Evolutionary conservation across 169 alveolate species (phyloP).

Genomic region (Plasmodium vivax): DNA sequence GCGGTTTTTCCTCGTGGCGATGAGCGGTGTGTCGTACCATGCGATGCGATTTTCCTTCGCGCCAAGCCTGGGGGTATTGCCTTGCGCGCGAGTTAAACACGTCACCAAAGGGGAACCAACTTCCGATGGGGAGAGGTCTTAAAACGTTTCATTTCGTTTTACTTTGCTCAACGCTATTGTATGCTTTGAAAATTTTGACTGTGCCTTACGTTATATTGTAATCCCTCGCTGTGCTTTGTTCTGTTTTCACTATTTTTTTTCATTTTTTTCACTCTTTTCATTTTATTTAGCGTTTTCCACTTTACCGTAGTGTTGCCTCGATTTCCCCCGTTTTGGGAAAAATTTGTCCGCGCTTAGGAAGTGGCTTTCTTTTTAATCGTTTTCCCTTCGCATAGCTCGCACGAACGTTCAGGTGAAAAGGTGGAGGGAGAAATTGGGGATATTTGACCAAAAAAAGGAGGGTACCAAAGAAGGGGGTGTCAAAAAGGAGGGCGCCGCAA

Average conservation of each 20-base stretch:
- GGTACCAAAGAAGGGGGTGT: too few species aligned
- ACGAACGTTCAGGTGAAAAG: not conserved
- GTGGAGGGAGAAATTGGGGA: not conserved
- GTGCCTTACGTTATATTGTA: not conserved
- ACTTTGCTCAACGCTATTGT: not conserved
- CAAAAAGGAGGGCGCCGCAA: too few species aligned
- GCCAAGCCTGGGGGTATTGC: not conserved
- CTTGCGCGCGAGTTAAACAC: not conserved
- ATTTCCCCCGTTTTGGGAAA: not conserved
- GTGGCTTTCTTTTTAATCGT: not conserved
- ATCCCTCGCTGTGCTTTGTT: not conserved
- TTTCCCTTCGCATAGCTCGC: not conserved
- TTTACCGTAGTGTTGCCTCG: not conserved
- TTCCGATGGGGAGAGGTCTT: not conserved
- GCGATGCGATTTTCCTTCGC: not conserved
- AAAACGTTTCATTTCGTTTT: not conserved
- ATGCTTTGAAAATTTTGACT: not conserved
- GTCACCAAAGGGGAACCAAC: not conserved
- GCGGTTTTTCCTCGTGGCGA: not conserved
- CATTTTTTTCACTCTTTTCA: too few species aligned
- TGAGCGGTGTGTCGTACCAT: not conserved
- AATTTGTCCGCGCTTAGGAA: not conserved
- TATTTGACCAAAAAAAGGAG: not conserved
- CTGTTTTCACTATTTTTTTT: not conserved
- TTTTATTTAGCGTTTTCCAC: not conserved